These are phyloP conservation scores for Persicaria maculosa DNA, from an alignment of 148 eudicot genomes.

Conservation along the genomic window DNA sequence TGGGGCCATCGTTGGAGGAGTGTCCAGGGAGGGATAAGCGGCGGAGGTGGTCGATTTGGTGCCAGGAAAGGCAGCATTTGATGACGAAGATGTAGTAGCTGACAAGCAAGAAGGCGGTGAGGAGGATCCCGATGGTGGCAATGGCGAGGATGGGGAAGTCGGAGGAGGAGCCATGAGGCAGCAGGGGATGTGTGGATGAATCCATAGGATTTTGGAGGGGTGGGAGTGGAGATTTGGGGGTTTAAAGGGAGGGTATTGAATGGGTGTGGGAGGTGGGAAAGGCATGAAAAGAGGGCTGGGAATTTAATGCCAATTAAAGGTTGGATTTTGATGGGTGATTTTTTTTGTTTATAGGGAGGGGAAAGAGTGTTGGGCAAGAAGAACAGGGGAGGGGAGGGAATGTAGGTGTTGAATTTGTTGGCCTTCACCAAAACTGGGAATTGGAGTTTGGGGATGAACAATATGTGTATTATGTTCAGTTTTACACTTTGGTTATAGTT, in stretches of 20 bases:
- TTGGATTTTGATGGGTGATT: not conserved
- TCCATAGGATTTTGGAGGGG: not conserved
- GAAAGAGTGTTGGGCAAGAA: constrained; percentile 10
- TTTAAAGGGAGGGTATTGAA: constrained; percentile 6
- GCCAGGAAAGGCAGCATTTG: constrained; percentile 68
- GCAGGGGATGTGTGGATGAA: not conserved
- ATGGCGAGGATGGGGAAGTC: constrained; percentile 70
- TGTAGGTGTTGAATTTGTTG: constrained; percentile 10
- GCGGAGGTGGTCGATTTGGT: constrained; percentile 36
- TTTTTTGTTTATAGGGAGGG: not conserved
- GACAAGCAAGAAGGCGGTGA: constrained; percentile 57
- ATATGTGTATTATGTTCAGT: too few species aligned
- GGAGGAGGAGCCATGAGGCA: not conserved
- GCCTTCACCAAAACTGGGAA: not conserved
- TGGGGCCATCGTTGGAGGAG: not conserved
- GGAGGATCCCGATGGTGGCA: constrained; percentile 66
- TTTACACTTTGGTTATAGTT: too few species aligned
- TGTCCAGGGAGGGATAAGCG: constrained; percentile 25
- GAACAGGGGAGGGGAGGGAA: not conserved
- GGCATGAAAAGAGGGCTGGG: constrained; percentile 2
- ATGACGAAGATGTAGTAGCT: constrained; percentile 77
- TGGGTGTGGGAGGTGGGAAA: constrained; percentile 5
- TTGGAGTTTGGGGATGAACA: not conserved
- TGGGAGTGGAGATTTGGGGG: not conserved
- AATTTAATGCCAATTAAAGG: constrained; percentile 6